phyloP scores from a whole-genome alignment of 2,329 filamentous ascomycete genomes.

The Torrubiella hemipterigena region DNA sequence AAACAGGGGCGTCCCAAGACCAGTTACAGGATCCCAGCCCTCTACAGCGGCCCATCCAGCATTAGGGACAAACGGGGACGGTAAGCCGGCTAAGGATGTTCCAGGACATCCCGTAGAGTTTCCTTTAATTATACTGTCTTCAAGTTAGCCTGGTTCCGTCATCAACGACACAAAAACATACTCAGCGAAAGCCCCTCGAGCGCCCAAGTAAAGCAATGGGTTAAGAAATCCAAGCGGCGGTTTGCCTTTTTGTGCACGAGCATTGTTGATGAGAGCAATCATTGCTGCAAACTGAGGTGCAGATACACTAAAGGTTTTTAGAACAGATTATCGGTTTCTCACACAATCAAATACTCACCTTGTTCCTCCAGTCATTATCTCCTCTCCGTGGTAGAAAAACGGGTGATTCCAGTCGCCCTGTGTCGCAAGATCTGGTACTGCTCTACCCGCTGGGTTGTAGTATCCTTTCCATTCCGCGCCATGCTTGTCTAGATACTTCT shows the following conservation, averaged over 20 bases:
- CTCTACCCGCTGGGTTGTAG: conserved; percentile 30
- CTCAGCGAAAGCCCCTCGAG: conserved; percentile 20
- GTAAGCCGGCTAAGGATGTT: conserved; percentile 11
- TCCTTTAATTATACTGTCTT: conserved; percentile 21
- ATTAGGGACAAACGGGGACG: conserved; percentile 14
- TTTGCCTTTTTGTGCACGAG: conserved; percentile 41
- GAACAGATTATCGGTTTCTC: background rate
- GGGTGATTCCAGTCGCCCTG: background rate
- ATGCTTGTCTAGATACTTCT: conserved; percentile 27
- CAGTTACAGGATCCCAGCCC: conserved; percentile 27
- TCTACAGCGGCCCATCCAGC: conserved; percentile 16
- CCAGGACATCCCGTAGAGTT: conserved; percentile 19
- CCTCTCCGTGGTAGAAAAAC: conserved; percentile 15
- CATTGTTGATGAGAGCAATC: conserved; percentile 52
- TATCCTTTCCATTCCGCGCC: conserved; percentile 37
- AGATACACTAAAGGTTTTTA: conserved; percentile 31
- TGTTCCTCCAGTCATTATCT: conserved; percentile 17
- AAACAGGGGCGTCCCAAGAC: conserved; percentile 34
- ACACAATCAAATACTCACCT: conserved; percentile 12
- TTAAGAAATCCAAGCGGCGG: conserved; percentile 47
- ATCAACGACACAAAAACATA: conserved; percentile 10
- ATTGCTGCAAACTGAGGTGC: conserved; percentile 51
- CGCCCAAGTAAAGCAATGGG: conserved; percentile 42
- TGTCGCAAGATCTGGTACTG: conserved; percentile 14
- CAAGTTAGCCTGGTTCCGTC: conserved; percentile 3